Evolutionary conservation across 495 filamentous ascomycete genomes (phyloP).

Genomic region (Niebla homalea): DNA sequence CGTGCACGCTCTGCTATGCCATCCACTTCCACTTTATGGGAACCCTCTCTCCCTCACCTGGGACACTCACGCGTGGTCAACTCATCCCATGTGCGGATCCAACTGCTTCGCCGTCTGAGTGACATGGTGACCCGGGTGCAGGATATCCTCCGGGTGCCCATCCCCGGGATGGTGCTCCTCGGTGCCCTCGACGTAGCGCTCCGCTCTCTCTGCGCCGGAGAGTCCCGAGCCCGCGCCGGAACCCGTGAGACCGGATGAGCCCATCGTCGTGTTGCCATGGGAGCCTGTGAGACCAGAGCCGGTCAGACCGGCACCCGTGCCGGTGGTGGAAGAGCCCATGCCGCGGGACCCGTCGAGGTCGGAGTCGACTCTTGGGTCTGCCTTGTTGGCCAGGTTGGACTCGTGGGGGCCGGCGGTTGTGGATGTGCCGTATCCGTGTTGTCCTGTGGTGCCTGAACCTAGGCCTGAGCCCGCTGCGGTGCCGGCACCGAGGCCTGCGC

Average conservation of each 20-base stretch:
- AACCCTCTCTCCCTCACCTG: too few relatives aligned
- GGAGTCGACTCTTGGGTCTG: constrained; percentile 39
- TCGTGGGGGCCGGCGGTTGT: constrained; percentile 6
- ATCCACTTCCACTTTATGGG: too few relatives aligned
- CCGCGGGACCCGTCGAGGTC: constrained; percentile 24
- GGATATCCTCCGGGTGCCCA: constrained; percentile 14
- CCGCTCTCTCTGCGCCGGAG: constrained; percentile 31
- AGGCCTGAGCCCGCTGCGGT: not conserved
- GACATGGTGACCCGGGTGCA: constrained; percentile 15
- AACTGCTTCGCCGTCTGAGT: constrained; percentile 16
- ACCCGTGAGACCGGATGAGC: too few relatives aligned
- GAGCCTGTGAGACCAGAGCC: not conserved
- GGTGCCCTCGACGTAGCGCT: constrained; percentile 32
- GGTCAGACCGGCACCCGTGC: constrained; percentile 2
- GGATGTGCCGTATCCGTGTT: not conserved
- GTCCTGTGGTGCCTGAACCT: not conserved
- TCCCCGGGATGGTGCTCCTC: constrained; percentile 25
- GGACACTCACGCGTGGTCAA: too few relatives aligned
- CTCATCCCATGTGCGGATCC: constrained; percentile 7
- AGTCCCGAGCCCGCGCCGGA: not conserved
- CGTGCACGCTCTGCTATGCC: too few relatives aligned
- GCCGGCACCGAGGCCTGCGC: not conserved
- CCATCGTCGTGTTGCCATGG: too few relatives aligned
- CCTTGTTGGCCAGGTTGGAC: constrained; percentile 30
- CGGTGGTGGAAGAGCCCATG: not conserved